These are phyloP conservation scores for Eremothecium gossypii DNA, from an alignment of 1,139 yeast genomes.

Conservation along the genomic window DNA sequence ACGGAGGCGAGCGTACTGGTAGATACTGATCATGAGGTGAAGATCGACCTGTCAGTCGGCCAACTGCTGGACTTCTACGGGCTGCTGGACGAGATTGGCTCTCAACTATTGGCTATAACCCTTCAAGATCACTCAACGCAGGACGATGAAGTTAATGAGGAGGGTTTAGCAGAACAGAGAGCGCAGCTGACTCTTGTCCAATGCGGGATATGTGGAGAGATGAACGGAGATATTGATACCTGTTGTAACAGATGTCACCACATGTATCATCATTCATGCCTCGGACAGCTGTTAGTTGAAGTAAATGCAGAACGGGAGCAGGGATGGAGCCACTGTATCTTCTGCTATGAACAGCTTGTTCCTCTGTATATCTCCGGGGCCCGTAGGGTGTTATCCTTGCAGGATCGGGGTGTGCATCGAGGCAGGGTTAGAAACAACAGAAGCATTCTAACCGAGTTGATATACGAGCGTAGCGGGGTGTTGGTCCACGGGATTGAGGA, in stretches of 20 bases:
- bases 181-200: slow-evolving; percentile 4
- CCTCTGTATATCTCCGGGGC: background rate
- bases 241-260: slow-evolving; percentile 16
- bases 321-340: slow-evolving; percentile 2
- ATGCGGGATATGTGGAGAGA: slow-evolving; percentile 20
- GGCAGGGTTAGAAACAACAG: slow-evolving; percentile 11
- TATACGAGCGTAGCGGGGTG: slow-evolving; percentile 4
- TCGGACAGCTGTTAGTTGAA: slow-evolving; percentile 17
- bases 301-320: slow-evolving; percentile 12
- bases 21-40: slow-evolving; percentile 10
- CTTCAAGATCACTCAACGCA: background rate
- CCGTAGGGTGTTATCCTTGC: background rate
- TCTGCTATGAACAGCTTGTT: slow-evolving; percentile 2
- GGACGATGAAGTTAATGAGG: background rate
- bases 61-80: slow-evolving; percentile 1
- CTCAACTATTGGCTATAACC: background rate
- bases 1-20: slow-evolving; percentile 12
- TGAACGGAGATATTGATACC: slow-evolving; percentile 9
- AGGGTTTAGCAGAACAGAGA: slow-evolving; percentile 3
- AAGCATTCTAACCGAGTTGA: slow-evolving; percentile 10
- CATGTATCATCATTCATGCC: slow-evolving; percentile 19
- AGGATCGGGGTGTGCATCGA: slow-evolving; percentile 6
- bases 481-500: background rate
- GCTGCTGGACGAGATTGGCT: background rate
- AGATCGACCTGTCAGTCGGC: slow-evolving; percentile 7